Base-by-base conservation (phyloP, 805 yeast genomes). In the Kodamaea hsintzibuensis region DNA sequence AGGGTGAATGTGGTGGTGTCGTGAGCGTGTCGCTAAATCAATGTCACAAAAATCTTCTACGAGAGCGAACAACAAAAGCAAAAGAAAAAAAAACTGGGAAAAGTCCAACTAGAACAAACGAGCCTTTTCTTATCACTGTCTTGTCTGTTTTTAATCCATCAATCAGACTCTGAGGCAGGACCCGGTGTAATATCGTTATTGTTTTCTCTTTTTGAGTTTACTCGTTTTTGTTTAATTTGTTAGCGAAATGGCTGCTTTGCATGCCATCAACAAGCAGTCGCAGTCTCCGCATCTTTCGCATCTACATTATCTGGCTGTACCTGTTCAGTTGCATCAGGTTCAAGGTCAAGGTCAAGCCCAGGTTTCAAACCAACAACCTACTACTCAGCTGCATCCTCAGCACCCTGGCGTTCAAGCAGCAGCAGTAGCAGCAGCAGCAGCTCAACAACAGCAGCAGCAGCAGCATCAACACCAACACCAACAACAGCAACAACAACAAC, bases 181-280 rank as follows among this genome's bases (percentile, higher is more conserved):
- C 35, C 35, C 35, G 35, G 35, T 30, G 35, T 30, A 12, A 9
- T 30, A 30, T 9, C 35, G 35, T 12, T 30, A 9, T 8, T 30
- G 35, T 30, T 30, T 30, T 9, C 35, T 30, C 25, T 22, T 22
- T 30, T 8, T 9, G 35, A 30, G 35, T 2, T 12, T 12, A 12
- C 13, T 30, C 35, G 13, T 30, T 40, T 45, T 22, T 10, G 25
- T 22, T 22, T 22, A 22, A 22, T 22, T 27, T 17, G 22, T 22
- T 35, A 19, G 39, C 35, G 35, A 42, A 43, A 51, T 51, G 54
- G 51, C 54, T 33, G 51, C 54, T 6, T 48, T 51, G 51, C 54
- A 51, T 19, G 50, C 54, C 42, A 42, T 51, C 43, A 47, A 17
- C 44, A 51, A 46, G 35, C 47, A 25, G 50, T 18, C 49, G 46